Evolutionary conservation across 805 yeast species (phyloP).

Genomic region (Sugiyamaella smithiae): DNA sequence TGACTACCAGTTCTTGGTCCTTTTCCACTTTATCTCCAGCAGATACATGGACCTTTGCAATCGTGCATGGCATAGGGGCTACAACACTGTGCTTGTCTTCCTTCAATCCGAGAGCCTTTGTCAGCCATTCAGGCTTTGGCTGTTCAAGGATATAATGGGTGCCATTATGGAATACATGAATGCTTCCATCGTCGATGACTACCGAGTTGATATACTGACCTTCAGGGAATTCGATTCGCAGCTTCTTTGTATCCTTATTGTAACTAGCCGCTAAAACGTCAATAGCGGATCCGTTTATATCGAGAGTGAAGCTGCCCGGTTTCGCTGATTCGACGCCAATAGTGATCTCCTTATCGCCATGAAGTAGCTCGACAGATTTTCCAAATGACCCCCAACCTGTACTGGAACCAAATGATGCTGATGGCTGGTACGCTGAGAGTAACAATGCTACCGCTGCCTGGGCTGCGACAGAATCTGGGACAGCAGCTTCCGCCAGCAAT

Average conservation of each 20-base stretch:
- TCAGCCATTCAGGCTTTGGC: constrained; percentile 31
- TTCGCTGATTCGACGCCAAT: constrained; percentile 16
- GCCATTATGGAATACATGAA: constrained; percentile 32
- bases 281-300: constrained; percentile 11
- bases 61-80: constrained; percentile 35
- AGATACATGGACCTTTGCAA: constrained; percentile 26
- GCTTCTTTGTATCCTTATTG: constrained; percentile 14
- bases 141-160: constrained; percentile 26
- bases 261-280: constrained; percentile 14
- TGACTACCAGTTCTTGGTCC: constrained; percentile 31
- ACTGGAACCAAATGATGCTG: constrained; percentile 4
- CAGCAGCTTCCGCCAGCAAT: constrained; percentile 18
- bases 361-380: constrained; percentile 17
- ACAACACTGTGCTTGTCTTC: constrained; percentile 26
- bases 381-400: constrained; percentile 18
- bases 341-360: constrained; percentile 8
- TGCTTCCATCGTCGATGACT: constrained; percentile 17
- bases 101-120: constrained; percentile 27
- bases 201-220: constrained; percentile 27
- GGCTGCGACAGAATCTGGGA: constrained; percentile 27
- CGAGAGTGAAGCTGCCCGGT: constrained; percentile 12
- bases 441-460: constrained; percentile 29
- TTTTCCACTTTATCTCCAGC: constrained; percentile 29
- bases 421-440: constrained; percentile 9
- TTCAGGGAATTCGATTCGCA: constrained; percentile 21